Percentiles rank a stretch among this genome's conserved stretches.
Evolutionary conservation across 1,284 basidiomycete species (phyloP).

Genomic region (Tylopilus sp.): DNA sequence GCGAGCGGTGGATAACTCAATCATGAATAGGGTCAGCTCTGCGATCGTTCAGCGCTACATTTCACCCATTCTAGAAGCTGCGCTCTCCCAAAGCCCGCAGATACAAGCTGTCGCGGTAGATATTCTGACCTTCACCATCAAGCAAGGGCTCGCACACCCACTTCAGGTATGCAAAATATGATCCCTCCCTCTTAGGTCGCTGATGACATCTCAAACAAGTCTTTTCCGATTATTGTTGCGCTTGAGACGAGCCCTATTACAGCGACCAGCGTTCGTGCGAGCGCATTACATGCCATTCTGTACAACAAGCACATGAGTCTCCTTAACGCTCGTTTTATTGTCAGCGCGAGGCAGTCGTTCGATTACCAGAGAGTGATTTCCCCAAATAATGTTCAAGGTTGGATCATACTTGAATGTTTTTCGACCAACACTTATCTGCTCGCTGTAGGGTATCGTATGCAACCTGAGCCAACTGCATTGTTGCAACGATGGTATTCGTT

Average conservation of each 20-base stretch:
- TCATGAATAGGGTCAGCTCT: constrained; percentile 73
- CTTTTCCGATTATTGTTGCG: constrained; percentile 89
- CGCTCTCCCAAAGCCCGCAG: constrained; percentile 63
- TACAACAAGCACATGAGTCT: constrained; percentile 89
- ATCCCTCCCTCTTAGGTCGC: not conserved
- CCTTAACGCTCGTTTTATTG: constrained; percentile 79
- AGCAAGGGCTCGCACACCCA: constrained; percentile 94
- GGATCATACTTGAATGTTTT: not conserved
- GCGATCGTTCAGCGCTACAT: constrained; percentile 93
- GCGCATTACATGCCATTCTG: constrained; percentile 75
- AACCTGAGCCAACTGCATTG: constrained; percentile 62
- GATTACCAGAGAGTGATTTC: constrained; percentile 73
- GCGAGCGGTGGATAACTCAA: not conserved
- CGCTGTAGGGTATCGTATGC: constrained; percentile 58
- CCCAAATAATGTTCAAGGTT: constrained; percentile 49
- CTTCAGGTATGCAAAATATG: constrained; percentile 55
- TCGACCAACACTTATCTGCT: not conserved
- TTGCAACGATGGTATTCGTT: constrained; percentile 90
- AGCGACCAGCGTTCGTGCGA: constrained; percentile 69
- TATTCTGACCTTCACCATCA: constrained; percentile 87
- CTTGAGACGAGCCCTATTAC: constrained; percentile 79
- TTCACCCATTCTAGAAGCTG: constrained; percentile 75
- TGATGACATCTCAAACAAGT: constrained; percentile 44
- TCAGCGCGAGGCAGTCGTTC: constrained; percentile 77
- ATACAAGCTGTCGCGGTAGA: constrained; percentile 87